Evolutionary conservation across 768 basidiomycete species (phyloP).

Genomic region (Termitomyces heimii): DNA sequence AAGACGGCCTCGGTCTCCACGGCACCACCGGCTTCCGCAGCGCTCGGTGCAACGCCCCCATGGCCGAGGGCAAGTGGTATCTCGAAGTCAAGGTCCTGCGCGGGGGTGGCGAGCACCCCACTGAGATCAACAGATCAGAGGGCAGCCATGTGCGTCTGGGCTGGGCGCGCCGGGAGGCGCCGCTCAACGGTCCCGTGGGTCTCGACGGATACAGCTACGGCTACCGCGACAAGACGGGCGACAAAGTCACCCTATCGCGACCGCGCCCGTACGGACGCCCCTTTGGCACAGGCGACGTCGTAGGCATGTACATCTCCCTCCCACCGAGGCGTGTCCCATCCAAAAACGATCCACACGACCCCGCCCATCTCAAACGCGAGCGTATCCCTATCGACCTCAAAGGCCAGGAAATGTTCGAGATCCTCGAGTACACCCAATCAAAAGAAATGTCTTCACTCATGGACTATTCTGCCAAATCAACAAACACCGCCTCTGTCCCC

Average conservation of each 20-base stretch:
- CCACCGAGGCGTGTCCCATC: slow-evolving; percentile 60
- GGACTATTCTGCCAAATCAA: slow-evolving; percentile 64
- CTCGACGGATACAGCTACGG: slow-evolving; percentile 93
- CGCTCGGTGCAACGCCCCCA: slow-evolving; percentile 83
- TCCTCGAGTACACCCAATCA: slow-evolving; percentile 76
- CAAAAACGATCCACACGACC: slow-evolving; percentile 65
- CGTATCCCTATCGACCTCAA: slow-evolving; percentile 94
- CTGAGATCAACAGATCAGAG: slow-evolving; percentile 45
- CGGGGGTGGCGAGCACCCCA: slow-evolving; percentile 57
- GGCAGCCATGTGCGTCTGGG: slow-evolving; percentile 87
- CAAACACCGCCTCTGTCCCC: slow-evolving; percentile 48
- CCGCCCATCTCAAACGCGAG: slow-evolving; percentile 79
- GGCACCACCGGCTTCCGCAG: slow-evolving; percentile 90
- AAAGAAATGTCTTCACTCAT: slow-evolving; percentile 93
- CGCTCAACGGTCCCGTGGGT: slow-evolving; percentile 90
- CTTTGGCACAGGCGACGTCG: slow-evolving; percentile 78
- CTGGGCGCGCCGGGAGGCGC: slow-evolving; percentile 88
- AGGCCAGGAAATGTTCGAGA: slow-evolving; percentile 96
- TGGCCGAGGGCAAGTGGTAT: slow-evolving; percentile 91
- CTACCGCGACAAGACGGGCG: slow-evolving; percentile 86
- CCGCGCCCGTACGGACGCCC: slow-evolving; percentile 70
- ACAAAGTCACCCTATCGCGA: slow-evolving; percentile 82
- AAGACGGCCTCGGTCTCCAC: slow-evolving; percentile 67
- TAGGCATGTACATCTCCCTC: slow-evolving; percentile 91
- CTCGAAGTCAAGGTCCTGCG: slow-evolving; percentile 81